Evolutionary conservation across 805 yeast genomes (phyloP).

Genomic region (Saturnispora gosingensis): DNA sequence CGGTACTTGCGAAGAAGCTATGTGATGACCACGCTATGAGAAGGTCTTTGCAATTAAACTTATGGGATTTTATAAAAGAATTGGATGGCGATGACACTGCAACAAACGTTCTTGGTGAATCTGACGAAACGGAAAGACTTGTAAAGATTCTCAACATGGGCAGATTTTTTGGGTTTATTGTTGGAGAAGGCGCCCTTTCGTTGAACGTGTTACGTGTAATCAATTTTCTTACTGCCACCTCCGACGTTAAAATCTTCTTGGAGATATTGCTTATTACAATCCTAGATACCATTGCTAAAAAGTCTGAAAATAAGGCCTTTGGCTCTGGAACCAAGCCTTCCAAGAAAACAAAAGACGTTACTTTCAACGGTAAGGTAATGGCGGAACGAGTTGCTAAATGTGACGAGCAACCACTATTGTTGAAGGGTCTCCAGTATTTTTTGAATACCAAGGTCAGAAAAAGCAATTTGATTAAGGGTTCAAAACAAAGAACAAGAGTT

Average conservation of each 20-base stretch:
- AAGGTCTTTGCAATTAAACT: conserved; percentile 77
- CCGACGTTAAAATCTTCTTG: conserved; percentile 57
- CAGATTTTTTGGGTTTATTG: conserved; percentile 65
- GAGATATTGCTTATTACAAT: conserved; percentile 67
- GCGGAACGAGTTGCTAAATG: conserved; percentile 37
- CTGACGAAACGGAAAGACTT: conserved; percentile 48
- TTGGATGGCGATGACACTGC: conserved; percentile 42
- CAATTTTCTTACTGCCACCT: conserved; percentile 57
- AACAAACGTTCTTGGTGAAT: conserved; percentile 27
- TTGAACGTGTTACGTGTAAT: conserved; percentile 65
- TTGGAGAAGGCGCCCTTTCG: conserved; percentile 65
- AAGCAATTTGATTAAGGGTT: conserved; percentile 43
- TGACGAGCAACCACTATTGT: conserved; percentile 45
- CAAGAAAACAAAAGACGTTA: conserved; percentile 25
- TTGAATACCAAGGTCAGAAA: conserved; percentile 37
- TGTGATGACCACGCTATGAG: conserved; percentile 67
- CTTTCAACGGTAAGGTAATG: conserved; percentile 27
- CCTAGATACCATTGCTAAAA: conserved; percentile 54
- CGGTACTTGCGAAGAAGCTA: conserved; percentile 64
- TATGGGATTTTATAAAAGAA: conserved; percentile 80
- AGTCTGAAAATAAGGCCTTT: conserved; percentile 40
- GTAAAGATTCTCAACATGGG: conserved; percentile 65
- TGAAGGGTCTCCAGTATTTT: conserved; percentile 61
- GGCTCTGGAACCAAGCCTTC: conserved; percentile 33
- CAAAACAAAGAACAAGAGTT: conserved; percentile 46